These are phyloP conservation scores for Xylariaceae sp. DNA, from an alignment of 2,329 filamentous ascomycete genomes.

Conservation along the genomic window DNA sequence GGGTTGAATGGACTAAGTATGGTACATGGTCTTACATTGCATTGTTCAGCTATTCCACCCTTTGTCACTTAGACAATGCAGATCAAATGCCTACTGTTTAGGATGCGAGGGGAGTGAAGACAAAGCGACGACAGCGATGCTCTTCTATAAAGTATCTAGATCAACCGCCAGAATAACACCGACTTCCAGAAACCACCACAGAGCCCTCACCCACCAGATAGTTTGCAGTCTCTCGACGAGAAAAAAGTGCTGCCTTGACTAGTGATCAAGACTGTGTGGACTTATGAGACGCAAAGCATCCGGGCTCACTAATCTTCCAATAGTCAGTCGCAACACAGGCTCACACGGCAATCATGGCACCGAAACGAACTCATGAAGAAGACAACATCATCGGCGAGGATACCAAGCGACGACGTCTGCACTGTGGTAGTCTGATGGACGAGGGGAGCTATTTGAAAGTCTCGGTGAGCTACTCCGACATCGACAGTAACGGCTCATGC, in stretches of 20 bases:
- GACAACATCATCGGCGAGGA: not conserved
- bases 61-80: too few relatives aligned
- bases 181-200: slow-evolving; percentile 6
- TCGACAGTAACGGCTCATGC: not conserved
- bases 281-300: not conserved
- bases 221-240: not conserved
- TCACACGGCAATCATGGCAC: slow-evolving; percentile 3
- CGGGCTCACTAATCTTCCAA: not conserved
- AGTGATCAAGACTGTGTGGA: not conserved
- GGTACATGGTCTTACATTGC: too few relatives aligned
- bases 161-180: not conserved
- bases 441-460: not conserved
- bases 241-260: not conserved
- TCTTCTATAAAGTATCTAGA: too few relatives aligned
- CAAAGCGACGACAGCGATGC: too few relatives aligned
- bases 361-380: not conserved
- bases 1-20: too few relatives aligned
- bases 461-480: not conserved
- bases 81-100: too few relatives aligned
- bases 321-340: not conserved
- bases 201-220: not conserved
- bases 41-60: too few relatives aligned
- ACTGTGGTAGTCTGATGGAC: not conserved
- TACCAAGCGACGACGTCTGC: slow-evolving; percentile 1
- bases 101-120: too few relatives aligned